Evolutionary conservation across 805 yeast species (phyloP).

Genomic region (Saccharomycopsis fermentans): DNA sequence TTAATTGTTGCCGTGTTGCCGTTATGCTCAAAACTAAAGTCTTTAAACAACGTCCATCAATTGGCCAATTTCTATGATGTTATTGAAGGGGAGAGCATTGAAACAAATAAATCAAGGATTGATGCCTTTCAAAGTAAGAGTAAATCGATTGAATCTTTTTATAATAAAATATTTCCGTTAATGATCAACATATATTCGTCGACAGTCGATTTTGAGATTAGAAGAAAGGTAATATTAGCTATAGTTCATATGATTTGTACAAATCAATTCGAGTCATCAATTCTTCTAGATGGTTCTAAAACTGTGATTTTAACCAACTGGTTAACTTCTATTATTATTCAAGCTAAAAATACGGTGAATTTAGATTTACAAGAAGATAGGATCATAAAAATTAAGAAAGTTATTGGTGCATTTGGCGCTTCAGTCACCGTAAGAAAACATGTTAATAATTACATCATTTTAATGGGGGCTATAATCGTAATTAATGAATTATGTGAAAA

Average conservation of each 20-base stretch:
- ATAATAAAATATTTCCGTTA: constrained; percentile 38
- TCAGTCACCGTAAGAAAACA: neutral
- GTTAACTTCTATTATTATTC: constrained; percentile 53
- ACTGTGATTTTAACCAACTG: constrained; percentile 30
- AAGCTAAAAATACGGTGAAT: constrained; percentile 19
- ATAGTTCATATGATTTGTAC: constrained; percentile 24
- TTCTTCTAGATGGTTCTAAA: neutral
- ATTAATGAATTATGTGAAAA: constrained; percentile 35
- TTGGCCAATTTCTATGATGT: neutral
- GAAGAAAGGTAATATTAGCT: constrained; percentile 46
- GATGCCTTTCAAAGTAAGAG: constrained; percentile 20
- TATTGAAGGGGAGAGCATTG: neutral
- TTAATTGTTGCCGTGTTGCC: constrained; percentile 55
- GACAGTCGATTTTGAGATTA: constrained; percentile 55
- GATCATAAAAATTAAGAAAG: neutral
- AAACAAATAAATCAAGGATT: constrained; percentile 27
- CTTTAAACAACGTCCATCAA: neutral
- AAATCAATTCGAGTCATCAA: neutral
- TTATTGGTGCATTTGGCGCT: neutral
- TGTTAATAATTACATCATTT: constrained; percentile 3
- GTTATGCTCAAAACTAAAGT: constrained; percentile 17
- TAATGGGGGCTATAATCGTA: constrained; percentile 24
- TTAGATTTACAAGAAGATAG: neutral
- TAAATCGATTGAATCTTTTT: constrained; percentile 28
- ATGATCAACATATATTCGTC: constrained; percentile 60